These are phyloP conservation scores for Pisolithus orientalis DNA, from an alignment of 768 basidiomycete genomes.

Conservation along the genomic window DNA sequence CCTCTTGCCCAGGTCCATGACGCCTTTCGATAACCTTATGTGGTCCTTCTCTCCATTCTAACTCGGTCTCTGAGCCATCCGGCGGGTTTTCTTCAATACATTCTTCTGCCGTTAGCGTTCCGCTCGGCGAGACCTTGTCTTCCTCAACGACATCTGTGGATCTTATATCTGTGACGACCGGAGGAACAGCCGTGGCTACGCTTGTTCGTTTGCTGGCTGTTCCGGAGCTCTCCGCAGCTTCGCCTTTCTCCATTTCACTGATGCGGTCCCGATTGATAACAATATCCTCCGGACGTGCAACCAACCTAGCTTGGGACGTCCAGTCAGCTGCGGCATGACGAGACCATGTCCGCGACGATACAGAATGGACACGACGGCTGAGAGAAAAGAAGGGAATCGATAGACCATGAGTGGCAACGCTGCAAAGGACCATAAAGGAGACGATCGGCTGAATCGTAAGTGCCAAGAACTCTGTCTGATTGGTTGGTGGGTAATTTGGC, in stretches of 20 bases:
- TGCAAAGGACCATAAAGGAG: slow-evolving; percentile 90
- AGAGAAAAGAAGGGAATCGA: slow-evolving; percentile 95
- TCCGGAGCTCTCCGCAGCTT: slow-evolving; percentile 25
- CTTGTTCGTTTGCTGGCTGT: slow-evolving; percentile 21
- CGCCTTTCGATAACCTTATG: slow-evolving; percentile 61
- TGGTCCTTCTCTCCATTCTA: slow-evolving; percentile 70
- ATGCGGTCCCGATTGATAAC: slow-evolving; percentile 77
- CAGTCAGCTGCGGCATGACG: slow-evolving; percentile 75
- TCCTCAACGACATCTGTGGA: slow-evolving; percentile 7
- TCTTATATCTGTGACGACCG: slow-evolving; percentile 1
- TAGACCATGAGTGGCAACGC: slow-evolving; percentile 81
- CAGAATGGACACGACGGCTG: slow-evolving; percentile 80
- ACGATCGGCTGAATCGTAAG: slow-evolving; percentile 88
- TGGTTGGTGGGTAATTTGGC: slow-evolving; percentile 38
- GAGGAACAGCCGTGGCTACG: slow-evolving; percentile 2
- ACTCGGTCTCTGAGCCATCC: slow-evolving; percentile 33
- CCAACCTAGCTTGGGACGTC: slow-evolving; percentile 69
- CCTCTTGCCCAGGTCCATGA: slow-evolving; percentile 57
- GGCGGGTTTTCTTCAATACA: slow-evolving; percentile 32
- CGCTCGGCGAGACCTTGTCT: slow-evolving; percentile 1
- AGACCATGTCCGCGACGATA: slow-evolving; percentile 81
- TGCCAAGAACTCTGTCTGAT: slow-evolving; percentile 60
- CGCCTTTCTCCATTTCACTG: slow-evolving; percentile 46
- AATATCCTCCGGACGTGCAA: slow-evolving; percentile 68
- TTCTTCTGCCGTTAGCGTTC: slow-evolving; percentile 11